phyloP scores from a whole-genome alignment of 1,284 basidiomycete species.

The Porodaedalea pini region DNA sequence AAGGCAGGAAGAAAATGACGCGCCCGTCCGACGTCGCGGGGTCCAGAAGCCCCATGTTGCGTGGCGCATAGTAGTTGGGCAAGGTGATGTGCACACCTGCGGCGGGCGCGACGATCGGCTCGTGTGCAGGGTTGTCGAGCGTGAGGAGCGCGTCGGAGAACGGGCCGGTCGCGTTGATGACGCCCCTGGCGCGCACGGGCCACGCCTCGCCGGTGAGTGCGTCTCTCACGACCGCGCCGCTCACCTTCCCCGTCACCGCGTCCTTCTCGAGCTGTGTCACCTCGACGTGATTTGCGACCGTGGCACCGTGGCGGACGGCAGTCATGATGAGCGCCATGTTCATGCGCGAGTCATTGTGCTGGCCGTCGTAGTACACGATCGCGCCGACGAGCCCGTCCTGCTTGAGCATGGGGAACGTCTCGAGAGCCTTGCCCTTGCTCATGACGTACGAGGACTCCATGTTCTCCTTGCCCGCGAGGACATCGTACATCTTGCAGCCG shows the following conservation, averaged over 20 bases:
- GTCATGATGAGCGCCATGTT: slow-evolving; percentile 94
- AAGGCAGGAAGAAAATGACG: slow-evolving; percentile 98
- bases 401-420: slow-evolving; percentile 96
- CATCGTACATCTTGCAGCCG: slow-evolving; percentile 95
- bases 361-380: slow-evolving; percentile 96
- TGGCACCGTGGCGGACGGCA: slow-evolving; percentile 90
- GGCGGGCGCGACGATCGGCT: slow-evolving; percentile 88
- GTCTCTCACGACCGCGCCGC: slow-evolving; percentile 79
- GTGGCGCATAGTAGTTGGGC: slow-evolving; percentile 95
- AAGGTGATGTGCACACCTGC: slow-evolving; percentile 96
- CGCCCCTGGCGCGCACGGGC: slow-evolving; percentile 82
- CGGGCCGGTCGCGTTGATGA: slow-evolving; percentile 96
- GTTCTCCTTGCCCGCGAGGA: slow-evolving; percentile 94
- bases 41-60: slow-evolving; percentile 94
- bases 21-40: slow-evolving; percentile 94
- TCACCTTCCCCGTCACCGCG: slow-evolving; percentile 53
- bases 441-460: slow-evolving; percentile 96
- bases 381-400: slow-evolving; percentile 90
- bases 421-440: slow-evolving; percentile 88
- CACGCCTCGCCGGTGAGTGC: slow-evolving; percentile 82
- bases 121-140: slow-evolving; percentile 80
- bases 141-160: slow-evolving; percentile 87
- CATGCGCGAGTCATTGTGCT: slow-evolving; percentile 99
- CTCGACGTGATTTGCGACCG: slow-evolving; percentile 88
- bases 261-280: slow-evolving; percentile 72